These are phyloP conservation scores for Starmerella tilneyi DNA, from an alignment of 805 yeast species.

Conservation along the genomic window DNA sequence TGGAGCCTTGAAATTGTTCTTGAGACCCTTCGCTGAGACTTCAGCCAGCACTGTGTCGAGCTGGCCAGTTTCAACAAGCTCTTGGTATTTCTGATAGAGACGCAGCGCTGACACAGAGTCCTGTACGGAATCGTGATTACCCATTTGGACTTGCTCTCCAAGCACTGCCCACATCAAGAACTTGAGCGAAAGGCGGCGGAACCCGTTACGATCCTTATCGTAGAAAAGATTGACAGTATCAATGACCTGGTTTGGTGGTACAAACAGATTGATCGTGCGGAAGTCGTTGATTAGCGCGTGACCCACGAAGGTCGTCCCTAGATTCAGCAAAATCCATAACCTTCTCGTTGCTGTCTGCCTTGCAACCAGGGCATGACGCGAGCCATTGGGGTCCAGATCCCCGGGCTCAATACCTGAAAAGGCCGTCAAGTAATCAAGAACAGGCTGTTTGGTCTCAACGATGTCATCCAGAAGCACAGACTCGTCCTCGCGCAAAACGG, in stretches of 20 bases:
- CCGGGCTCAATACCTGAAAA: constrained; percentile 92
- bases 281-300: constrained; percentile 89
- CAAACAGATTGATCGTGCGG: constrained; percentile 82
- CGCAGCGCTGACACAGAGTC: constrained; percentile 83
- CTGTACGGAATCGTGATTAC: constrained; percentile 94
- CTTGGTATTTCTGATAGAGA: constrained; percentile 61
- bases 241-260: constrained; percentile 73
- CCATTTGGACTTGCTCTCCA: constrained; percentile 69
- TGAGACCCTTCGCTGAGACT: constrained; percentile 44
- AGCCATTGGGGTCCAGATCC: constrained; percentile 62
- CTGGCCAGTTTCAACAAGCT: constrained; percentile 46
- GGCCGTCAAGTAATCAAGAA: constrained; percentile 77
- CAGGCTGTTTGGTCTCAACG: constrained; percentile 53
- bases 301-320: constrained; percentile 89
- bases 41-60: constrained; percentile 53
- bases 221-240: constrained; percentile 80
- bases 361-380: constrained; percentile 62
- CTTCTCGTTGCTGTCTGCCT: constrained; percentile 76
- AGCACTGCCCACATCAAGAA: constrained; percentile 75
- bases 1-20: constrained; percentile 30
- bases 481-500: constrained; percentile 49
- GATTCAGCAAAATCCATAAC: constrained; percentile 77
- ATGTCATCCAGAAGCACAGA: constrained; percentile 74
- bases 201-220: constrained; percentile 48
- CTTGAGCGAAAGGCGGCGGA: constrained; percentile 70